phyloP scores from a whole-genome alignment of 2,329 filamentous ascomycete genomes.

The Dothistroma septosporum region DNA sequence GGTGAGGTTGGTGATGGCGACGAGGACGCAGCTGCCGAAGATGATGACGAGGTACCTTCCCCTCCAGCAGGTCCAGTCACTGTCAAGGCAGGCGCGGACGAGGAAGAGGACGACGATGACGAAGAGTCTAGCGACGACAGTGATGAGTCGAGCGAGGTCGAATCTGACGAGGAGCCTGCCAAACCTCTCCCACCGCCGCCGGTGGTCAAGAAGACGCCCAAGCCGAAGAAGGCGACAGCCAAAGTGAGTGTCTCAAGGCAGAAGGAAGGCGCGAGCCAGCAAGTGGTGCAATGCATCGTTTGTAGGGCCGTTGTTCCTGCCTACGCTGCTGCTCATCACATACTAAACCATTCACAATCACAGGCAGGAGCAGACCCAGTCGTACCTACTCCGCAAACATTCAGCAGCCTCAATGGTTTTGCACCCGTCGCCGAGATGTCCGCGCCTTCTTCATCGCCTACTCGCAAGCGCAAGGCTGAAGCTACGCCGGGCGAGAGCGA shows the following conservation, averaged over 20 bases:
- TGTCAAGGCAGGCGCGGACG: conserved; percentile 16
- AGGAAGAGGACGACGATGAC: conserved; percentile 18
- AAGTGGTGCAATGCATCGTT: not conserved
- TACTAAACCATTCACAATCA: not conserved
- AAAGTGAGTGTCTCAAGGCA: not conserved
- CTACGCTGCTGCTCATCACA: not conserved
- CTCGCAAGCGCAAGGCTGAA: conserved; percentile 30
- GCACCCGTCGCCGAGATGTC: not conserved
- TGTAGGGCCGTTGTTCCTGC: not conserved
- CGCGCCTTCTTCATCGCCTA: conserved; percentile 6
- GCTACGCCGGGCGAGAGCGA: conserved; percentile 18
- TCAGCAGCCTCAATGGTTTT: conserved; percentile 19
- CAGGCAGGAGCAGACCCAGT: conserved; percentile 26
- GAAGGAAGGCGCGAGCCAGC: not conserved
- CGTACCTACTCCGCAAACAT: conserved; percentile 17
- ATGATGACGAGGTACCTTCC: conserved; percentile 29
- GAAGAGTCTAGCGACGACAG: conserved; percentile 14
- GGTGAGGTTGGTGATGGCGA: conserved; percentile 24
- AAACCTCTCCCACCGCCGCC: conserved; percentile 33
- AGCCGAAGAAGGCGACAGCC: conserved; percentile 15
- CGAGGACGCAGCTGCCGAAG: conserved; percentile 14
- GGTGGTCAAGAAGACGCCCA: conserved; percentile 29
- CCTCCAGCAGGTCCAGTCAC: conserved; percentile 8
- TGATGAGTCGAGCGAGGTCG: conserved; percentile 15
- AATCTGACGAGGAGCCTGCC: conserved; percentile 31